Evolutionary conservation across 371 early-diverging fungal species (phyloP), one percentile per base, ranked within the genome.

Genomic region (Blyttiomyces sp.): DNA sequence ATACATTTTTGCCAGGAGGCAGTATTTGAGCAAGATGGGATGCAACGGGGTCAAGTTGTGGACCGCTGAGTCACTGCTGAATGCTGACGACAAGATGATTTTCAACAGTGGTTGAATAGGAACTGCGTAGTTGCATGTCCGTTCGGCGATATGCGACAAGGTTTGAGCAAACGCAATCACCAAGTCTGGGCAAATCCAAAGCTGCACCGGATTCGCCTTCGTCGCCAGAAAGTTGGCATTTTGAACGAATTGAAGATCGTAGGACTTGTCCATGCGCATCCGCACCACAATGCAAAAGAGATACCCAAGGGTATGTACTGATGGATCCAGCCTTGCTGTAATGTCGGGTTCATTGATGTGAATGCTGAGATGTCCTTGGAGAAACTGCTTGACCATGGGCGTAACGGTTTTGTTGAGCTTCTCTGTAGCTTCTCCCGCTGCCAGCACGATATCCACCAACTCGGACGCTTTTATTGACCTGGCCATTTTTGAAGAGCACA

Each of bases 1-100:
- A 61, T 85, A 86, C 49, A 73, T 72, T 61, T 85, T 85, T 21
- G 86, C 81, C 59, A 79, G 64, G 43, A 91, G 53, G 60, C 84
- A 82, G 19, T 75, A 77, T 69, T 79, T 79, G 33, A 78, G 73
- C 48, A 86, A 66, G 4, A 79, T 56, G 11, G 79, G 65, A 64
- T 86, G 88, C 26, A 87, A 63, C 34, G 82, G 74, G 0, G 87
- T 87, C 28, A 88, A 63, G 49, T 51, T 23, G 54, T 66, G 58
- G 16, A 49, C 9, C 11, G 32, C 11, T 28, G 17, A 6, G 49
- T 48, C n/a, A n/a, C n/a, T n/a, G n/a, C n/a, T n/a, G n/a, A n/a
- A n/a, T n/a, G n/a, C n/a, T n/a, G n/a, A 28, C 16, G 43, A 26
- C 32, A 26, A 39, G 53, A 61, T 51, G 4, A 49, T 11, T 1